A percentile compares a stretch with the other conserved stretches of the same genome.
phyloP scores from a whole-genome alignment of 345 rosid species.

The Eucalyptus camaldulensis region DNA sequence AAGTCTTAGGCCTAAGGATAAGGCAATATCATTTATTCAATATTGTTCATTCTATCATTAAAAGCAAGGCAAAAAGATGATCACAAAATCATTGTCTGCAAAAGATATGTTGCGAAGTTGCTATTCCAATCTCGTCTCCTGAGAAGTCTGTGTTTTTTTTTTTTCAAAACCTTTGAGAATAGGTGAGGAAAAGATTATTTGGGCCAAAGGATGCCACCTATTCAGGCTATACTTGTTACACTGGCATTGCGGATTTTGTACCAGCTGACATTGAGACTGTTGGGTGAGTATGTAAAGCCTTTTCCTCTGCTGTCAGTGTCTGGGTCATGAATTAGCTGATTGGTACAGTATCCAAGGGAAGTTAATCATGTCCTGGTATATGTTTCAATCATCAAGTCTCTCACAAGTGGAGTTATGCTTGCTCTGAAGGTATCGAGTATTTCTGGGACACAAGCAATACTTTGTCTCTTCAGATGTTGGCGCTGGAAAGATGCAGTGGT shows the following conservation, averaged over 20 bases:
- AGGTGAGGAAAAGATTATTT: constrained; percentile 82
- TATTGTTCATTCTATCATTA: neutral
- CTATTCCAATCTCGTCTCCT: neutral
- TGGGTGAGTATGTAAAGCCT: constrained; percentile 38
- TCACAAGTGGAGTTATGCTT: neutral
- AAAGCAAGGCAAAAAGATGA: neutral
- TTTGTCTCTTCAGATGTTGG: constrained; percentile 97
- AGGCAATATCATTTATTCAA: neutral
- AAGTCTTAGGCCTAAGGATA: neutral
- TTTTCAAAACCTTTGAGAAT: neutral
- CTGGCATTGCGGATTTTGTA: constrained; percentile 86
- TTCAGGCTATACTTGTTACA: constrained; percentile 91
- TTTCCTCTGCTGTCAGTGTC: neutral
- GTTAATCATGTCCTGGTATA: neutral
- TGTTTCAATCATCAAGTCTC: neutral
- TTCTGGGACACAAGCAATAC: constrained; percentile 94
- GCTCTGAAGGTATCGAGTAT: constrained; percentile 63
- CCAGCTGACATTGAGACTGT: constrained; percentile 90
- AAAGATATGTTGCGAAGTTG: neutral
- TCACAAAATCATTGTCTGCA: neutral
- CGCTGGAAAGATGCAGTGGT: constrained; percentile 99
- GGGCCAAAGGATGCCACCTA: constrained; percentile 64
- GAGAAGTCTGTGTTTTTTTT: neutral
- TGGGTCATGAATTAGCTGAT: neutral
- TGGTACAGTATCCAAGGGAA: neutral